Base-by-base conservation (phyloP, 2,329 filamentous ascomycete species). In the Alternaria panax region DNA sequence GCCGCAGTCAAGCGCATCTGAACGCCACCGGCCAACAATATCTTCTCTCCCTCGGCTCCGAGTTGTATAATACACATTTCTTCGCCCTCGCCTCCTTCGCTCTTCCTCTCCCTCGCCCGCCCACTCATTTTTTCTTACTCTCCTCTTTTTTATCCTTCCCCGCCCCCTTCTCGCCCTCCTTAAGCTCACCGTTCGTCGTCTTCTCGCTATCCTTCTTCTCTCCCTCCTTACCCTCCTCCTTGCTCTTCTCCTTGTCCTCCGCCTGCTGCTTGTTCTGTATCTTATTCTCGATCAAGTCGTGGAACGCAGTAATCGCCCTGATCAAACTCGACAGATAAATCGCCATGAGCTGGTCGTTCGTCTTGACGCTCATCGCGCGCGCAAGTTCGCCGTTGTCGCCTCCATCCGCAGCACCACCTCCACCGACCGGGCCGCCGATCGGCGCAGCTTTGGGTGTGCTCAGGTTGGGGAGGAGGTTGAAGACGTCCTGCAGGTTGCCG, bases 271-370 rank as follows among this genome's bases (percentile, higher is more conserved):
- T 88, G 82, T 99, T 99, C 83, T 98, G 94, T 69, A 98, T 97
- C 87, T 99, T 99, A 85, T 99, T 99, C 84, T 99, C 95, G 68
- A 99, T 99, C 69, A 99, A 83, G 78, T 99, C 95, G 79, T 99
- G 95, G 89, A 98, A 99, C 7, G 95, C 95, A 12, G 95, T 98
- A 75, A 99, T 99, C 57, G 95, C 95, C 62, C 95, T 88, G 80
- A 99, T 98, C 83, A 98, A 83, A 82, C 92, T 96, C 82, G 92
- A 96, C 54, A 99, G 85, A 80, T 99, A 99, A 78, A 99, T 98
- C 52, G 93, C 89, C 92, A 99, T 97, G 66, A 99, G 87, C 83
- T 99, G 95, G 79, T 99, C 95, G 76, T 99, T 99, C 59, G 94
- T 98, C 87, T 99, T 99, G 82, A 97, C 88, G 81, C 92, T 96